Evolutionary conservation across 345 rosid species (phyloP), one percentile per base, ranked within the genome.

Genomic region (Eucalyptus marginata): DNA sequence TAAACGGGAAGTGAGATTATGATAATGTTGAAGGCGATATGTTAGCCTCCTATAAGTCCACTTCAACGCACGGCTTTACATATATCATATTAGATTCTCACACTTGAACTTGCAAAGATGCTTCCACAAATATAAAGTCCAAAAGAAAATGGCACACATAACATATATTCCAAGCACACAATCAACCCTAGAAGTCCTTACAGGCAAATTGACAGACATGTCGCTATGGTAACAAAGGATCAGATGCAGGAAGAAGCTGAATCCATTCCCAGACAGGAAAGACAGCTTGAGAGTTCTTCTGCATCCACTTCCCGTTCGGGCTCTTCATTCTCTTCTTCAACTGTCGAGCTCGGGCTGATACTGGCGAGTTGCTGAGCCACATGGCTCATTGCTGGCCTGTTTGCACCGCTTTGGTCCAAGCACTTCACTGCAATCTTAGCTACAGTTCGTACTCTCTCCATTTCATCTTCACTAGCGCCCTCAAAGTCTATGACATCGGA

Each of bases 391-490:
- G 4, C 0, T 2, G 13, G 81, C 81, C 81, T 71, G 13, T 71
- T 33, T 2, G 1, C 80, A 5, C 80, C 2, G 13, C 81, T 33
- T 33, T 33, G 81, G 44, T 33, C 7, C 81, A 71, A 71, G 44
- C 81, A 33, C 4, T 1, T 0, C 44, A 71, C 25, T 17, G 81
- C 81, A 71, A 71, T 71, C 44, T 71, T 2, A 18, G 81, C 81
- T 33, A 33, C 4, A 1, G 2, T 33, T 16, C 2, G 13, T 5
- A 68, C 1, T 2, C 2, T 18, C 25, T 33, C 22, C 4, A 9
- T 9, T 10, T 71, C 81, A 5, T 18, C 81, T 18, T 71, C 44
- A 5, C 12, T 10, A 18, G 81, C 44, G 7, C 13, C 25, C 44
- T 33, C 44, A 9, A 33, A 71, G 44, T 66, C 1, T 10, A 58